A percentile compares a stretch with the other conserved stretches of the same genome.
phyloP scores from a whole-genome alignment of 352 stramenopile genomes.

The Globisporangium viniferum region DNA sequence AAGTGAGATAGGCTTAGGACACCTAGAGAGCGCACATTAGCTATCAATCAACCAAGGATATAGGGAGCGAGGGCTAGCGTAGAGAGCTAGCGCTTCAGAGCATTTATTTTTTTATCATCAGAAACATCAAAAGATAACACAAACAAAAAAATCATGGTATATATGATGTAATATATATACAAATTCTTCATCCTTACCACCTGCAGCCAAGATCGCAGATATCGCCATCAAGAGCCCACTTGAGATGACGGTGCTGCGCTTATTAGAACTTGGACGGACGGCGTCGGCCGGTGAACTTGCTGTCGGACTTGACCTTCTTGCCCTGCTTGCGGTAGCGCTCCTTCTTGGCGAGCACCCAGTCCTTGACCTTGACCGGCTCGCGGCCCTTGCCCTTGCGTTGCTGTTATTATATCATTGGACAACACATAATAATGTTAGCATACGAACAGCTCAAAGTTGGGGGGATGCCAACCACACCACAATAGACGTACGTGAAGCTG shows the following conservation, averaged over 20 bases:
- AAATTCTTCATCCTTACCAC: constrained; percentile 14
- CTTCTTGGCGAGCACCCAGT: constrained; percentile 99
- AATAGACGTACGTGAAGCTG: constrained; percentile 46
- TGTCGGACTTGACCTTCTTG: constrained; percentile 96
- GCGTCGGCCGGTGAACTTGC: constrained; percentile 98
- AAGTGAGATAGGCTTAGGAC: not conserved
- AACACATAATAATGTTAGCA: not conserved
- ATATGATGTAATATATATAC: constrained; percentile 61
- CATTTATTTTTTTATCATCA: constrained; percentile 7
- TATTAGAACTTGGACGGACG: constrained; percentile 94
- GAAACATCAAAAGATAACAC: constrained; percentile 17
- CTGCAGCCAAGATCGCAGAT: not conserved
- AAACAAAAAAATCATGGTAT: constrained; percentile 23
- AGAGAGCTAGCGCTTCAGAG: not conserved
- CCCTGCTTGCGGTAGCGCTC: constrained; percentile 96
- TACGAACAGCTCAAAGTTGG: not conserved
- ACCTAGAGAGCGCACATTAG: constrained; percentile 6
- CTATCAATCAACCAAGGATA: not conserved
- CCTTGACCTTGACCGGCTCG: constrained; percentile 73
- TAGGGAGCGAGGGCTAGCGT: not conserved
- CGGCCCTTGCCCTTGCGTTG: constrained; percentile 51
- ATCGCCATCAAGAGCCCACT: not conserved
- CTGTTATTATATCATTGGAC: constrained; percentile 16
- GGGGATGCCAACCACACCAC: not conserved
- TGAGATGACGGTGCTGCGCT: not conserved